These are phyloP conservation scores for Russula vinacea DNA, from an alignment of 768 basidiomycete species.

Conservation along the genomic window DNA sequence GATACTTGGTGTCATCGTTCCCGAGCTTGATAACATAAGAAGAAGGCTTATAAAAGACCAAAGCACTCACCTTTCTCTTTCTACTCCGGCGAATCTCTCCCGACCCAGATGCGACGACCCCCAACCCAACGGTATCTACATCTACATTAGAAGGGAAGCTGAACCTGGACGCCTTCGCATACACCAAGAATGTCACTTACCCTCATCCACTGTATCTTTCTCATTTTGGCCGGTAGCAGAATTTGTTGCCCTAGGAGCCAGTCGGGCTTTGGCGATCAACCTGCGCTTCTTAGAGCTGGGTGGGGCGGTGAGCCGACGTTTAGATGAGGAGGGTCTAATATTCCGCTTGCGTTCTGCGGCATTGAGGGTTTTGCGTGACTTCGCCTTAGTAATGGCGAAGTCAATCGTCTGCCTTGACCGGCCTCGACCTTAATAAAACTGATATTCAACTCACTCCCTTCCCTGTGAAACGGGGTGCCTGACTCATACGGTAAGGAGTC, in stretches of 20 bases:
- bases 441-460: conserved; percentile 2
- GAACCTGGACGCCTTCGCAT: neutral
- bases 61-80: conserved; percentile 11
- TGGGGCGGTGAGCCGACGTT: neutral
- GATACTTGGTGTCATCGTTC: neutral
- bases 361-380: conserved; percentile 1
- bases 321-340: neutral
- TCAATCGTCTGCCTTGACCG: neutral
- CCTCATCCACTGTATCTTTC: neutral
- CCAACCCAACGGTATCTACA: neutral
- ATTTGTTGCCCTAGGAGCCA: neutral
- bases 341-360: conserved; percentile 4
- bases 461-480: neutral
- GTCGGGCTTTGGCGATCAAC: neutral
- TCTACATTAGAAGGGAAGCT: neutral
- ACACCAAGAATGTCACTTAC: neutral
- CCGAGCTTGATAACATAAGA: conserved; percentile 3
- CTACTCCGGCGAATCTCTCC: neutral
- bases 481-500: neutral
- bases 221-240: neutral
- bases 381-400: neutral
- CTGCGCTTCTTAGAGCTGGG: conserved; percentile 7
- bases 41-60: neutral
- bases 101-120: neutral
- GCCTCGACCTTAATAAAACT: neutral